Conservation (phyloP, 2,329 filamentous ascomycete genomes). For the Claviceps arundinis region DNA sequence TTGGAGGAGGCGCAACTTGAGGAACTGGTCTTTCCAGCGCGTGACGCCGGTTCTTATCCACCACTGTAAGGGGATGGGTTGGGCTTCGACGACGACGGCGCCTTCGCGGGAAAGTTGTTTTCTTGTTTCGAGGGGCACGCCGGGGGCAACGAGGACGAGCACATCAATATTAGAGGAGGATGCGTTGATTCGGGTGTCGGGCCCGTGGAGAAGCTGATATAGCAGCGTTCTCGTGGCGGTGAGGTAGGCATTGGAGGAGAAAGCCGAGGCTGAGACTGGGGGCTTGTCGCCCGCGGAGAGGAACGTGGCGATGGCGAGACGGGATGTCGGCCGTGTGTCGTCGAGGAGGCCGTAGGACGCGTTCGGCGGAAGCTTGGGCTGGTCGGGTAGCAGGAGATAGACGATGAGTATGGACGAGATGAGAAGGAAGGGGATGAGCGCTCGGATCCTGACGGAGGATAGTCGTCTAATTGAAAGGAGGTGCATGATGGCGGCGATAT, state of each 20-base stretch:
- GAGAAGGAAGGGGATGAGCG: not conserved
- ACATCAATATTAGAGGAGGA: not conserved
- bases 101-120: not conserved
- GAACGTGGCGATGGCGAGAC: conserved; percentile 2
- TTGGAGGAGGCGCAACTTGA: conserved; percentile 28
- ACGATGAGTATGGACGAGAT: not conserved
- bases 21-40: conserved; percentile 29
- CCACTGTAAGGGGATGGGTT: conserved; percentile 12
- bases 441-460: not conserved
- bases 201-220: conserved; percentile 27
- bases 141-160: not conserved
- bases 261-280: not conserved
- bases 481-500: not conserved
- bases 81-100: conserved; percentile 7
- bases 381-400: not conserved
- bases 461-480: not conserved
- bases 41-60: conserved; percentile 23
- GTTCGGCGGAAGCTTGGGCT: not conserved
- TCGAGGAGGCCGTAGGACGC: not conserved
- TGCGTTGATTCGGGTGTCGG: conserved; percentile 19
- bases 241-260: conserved; percentile 18
- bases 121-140: not conserved
- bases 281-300: not conserved
- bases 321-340: not conserved
- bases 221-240: conserved; percentile 22